Evolutionary conservation across 805 yeast species (phyloP), one percentile per base, ranked within the genome.

Genomic region (Wickerhamiella parazyma): DNA sequence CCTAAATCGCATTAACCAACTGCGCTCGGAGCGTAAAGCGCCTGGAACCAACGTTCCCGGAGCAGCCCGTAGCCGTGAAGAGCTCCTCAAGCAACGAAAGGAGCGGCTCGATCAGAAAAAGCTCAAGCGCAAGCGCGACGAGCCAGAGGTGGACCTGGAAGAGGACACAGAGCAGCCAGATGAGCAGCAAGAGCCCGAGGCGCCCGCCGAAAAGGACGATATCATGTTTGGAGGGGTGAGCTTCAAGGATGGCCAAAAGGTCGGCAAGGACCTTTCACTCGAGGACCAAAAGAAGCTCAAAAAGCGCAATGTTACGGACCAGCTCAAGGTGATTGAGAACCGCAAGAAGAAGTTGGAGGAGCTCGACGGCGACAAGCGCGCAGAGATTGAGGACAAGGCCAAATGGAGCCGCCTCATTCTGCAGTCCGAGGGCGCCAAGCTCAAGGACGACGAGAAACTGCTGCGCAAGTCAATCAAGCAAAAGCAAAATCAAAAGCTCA

Each of bases 241-340:
- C 45, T 86, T 91, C 63, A 71, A 75, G 45, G 94, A 85, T 55
- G 95, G 95, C 21, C 73, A 80, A 14, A 70, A 76, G 57, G 74
- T 80, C 20, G 80, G 93, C 4, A 77, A 86, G 2, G 94, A 85
- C 59, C 49, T 68, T 75, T 54, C 69, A 66, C 48, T 68, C 66
- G 49, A 60, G 73, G 78, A 69, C 41, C 62, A 67, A 51, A 62
- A 65, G 45, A 78, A 76, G 59, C 26, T 44, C 22, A 70, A 68
- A 51, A 71, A 69, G 62, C 84, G 82, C 60, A 95, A 95, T 0
- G 94, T 96, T 2, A 76, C 80, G 48, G 98, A 91, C 63, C 96
- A 91, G 63, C 68, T 91, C 52, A 70, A 69, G 51, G 73, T 78
- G 49, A 64, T 86, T 20, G 94, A 89, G 57, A 72, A 71, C 47